Percentiles rank a stretch among this genome's conserved stretches.
Conservation (phyloP, 139 green algal genomes). For the Pseudopediastrum boryanum region DNA sequence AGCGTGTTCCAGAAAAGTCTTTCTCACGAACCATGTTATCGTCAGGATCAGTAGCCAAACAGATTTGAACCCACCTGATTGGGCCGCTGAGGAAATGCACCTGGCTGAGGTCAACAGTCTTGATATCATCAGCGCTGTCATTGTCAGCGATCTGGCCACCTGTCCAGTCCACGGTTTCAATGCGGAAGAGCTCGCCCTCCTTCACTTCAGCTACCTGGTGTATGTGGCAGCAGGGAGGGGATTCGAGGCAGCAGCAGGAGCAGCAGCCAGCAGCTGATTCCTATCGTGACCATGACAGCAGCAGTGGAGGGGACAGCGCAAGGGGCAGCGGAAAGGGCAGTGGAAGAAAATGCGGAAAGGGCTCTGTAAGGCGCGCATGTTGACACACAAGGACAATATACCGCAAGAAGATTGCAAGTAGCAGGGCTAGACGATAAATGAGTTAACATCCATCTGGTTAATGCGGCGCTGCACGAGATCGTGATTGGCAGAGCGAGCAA, state of each 20-base stretch:
- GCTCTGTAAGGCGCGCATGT: too few relatives aligned
- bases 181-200: constrained; percentile 64
- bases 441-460: too few relatives aligned
- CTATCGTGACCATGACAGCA: too few relatives aligned
- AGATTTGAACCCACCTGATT: constrained; percentile 55
- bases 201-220: constrained; percentile 55
- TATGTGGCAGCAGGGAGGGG: background rate
- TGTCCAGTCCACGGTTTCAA: constrained; percentile 78
- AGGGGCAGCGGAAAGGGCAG: background rate
- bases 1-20: too few relatives aligned
- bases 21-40: too few relatives aligned
- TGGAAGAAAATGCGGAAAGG: background rate
- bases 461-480: too few relatives aligned
- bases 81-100: constrained; percentile 76
- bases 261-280: too few relatives aligned
- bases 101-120: constrained; percentile 45
- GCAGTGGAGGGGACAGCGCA: too few relatives aligned
- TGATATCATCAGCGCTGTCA: constrained; percentile 79
- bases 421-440: too few relatives aligned
- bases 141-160: constrained; percentile 72
- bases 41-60: background rate
- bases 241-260: background rate
- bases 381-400: too few relatives aligned
- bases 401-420: too few relatives aligned
- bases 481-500: too few relatives aligned